Conservation (phyloP, 2,329 filamentous ascomycete genomes). For the Dryadomyces quercus-mongolicae region DNA sequence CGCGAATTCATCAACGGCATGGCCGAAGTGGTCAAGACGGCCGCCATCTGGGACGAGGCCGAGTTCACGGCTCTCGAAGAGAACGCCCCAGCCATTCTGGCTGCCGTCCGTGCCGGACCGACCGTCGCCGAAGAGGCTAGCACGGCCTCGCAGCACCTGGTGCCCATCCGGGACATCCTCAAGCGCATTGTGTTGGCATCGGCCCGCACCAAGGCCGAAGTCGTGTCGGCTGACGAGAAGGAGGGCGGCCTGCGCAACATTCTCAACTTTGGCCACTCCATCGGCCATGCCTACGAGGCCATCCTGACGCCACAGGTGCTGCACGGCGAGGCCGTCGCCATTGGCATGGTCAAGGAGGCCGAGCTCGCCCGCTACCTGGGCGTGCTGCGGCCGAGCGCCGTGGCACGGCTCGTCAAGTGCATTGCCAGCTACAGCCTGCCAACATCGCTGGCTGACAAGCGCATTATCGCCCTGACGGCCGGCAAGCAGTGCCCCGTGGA, state of each 20-base stretch:
- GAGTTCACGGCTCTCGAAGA: conserved; percentile 80
- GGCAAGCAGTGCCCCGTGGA: conserved; percentile 83
- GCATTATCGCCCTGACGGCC: conserved; percentile 68
- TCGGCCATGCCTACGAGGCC: conserved; percentile 92
- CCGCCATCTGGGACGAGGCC: conserved; percentile 83
- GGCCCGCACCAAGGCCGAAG: conserved; percentile 84
- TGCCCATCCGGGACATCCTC: conserved; percentile 56
- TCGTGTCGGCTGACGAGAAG: conserved; percentile 88
- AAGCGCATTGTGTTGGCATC: conserved; percentile 79
- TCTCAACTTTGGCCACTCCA: conserved; percentile 95
- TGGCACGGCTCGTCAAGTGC: conserved; percentile 83
- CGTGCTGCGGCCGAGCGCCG: conserved; percentile 71
- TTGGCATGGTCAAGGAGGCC: conserved; percentile 97
- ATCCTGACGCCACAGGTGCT: conserved; percentile 90
- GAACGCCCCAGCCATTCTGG: conserved; percentile 65
- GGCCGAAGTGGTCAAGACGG: conserved; percentile 97
- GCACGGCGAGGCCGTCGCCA: conserved; percentile 90
- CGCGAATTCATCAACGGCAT: conserved; percentile 97
- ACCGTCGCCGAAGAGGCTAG: conserved; percentile 13
- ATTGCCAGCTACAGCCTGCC: conserved; percentile 89
- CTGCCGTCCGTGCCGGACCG: conserved; percentile 48
- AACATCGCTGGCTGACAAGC: conserved; percentile 72
- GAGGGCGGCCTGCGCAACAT: conserved; percentile 90
- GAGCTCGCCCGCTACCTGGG: conserved; percentile 85
- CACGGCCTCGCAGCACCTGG: conserved; percentile 42